Percentiles rank a stretch among this genome's conserved stretches.
Conservation (phyloP, 371 early-diverging fungal species). For the Entomophthora muscae region DNA sequence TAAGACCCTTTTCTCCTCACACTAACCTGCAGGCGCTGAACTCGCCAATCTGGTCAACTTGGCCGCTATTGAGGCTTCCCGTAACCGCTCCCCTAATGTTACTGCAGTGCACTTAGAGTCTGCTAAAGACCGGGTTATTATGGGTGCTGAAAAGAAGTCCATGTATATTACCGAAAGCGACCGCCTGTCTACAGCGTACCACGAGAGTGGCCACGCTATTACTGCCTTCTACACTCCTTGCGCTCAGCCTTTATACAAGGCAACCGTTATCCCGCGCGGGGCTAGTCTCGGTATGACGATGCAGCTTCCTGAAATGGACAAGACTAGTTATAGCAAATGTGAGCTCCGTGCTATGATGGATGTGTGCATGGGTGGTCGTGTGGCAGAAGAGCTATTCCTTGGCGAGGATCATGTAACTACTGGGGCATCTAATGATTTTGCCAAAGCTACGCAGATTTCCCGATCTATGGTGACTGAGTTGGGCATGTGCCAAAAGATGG, state of each 20-base stretch:
- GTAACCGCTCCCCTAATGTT: conserved; percentile 47
- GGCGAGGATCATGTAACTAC: conserved; percentile 86
- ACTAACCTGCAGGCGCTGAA: conserved; percentile 68
- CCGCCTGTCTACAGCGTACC: conserved; percentile 84
- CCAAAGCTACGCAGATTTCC: conserved; percentile 80
- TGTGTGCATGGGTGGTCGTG: conserved; percentile 94
- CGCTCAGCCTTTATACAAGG: conserved; percentile 94
- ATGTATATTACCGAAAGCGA: conserved; percentile 79
- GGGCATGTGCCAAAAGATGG: conserved; percentile 85
- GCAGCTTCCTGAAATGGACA: conserved; percentile 89
- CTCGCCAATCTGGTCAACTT: conserved; percentile 90
- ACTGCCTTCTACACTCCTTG: conserved; percentile 90
- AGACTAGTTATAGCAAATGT: conserved; percentile 57
- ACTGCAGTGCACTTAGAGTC: conserved; percentile 69
- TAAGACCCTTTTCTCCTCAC: no score
- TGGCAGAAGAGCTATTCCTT: conserved; percentile 89
- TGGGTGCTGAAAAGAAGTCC: conserved; percentile 88
- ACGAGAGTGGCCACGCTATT: conserved; percentile 95
- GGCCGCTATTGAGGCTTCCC: conserved; percentile 87
- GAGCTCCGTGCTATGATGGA: conserved; percentile 83
- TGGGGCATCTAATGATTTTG: conserved; percentile 82
- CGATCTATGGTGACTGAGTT: conserved; percentile 77
- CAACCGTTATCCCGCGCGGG: conserved; percentile 95
- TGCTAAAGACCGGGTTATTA: conserved; percentile 94
- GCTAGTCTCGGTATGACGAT: conserved; percentile 80